A percentile compares a stretch with the other conserved stretches of the same genome.
These are phyloP conservation scores for Leishmania lainsoni DNA, from an alignment of 208 protist genomes.

Conservation along the genomic window DNA sequence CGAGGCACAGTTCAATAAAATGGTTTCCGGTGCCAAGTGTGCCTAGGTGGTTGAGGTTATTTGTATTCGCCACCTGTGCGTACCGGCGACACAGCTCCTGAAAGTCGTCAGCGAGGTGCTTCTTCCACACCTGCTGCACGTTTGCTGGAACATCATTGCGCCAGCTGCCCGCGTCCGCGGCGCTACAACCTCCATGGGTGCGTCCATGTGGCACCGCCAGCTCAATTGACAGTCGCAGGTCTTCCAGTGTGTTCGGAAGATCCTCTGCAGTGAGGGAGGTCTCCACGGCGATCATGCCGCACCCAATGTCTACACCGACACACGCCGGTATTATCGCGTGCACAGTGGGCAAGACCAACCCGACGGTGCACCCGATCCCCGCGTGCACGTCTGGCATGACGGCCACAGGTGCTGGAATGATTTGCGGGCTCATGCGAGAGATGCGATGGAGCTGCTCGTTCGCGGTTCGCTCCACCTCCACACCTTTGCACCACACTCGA, in stretches of 20 bases:
- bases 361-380: conserved; percentile 83
- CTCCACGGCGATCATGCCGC: conserved; percentile 86
- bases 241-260: conserved; percentile 59
- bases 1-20: conserved; percentile 91
- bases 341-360: conserved; percentile 85
- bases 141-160: conserved; percentile 44
- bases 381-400: conserved; percentile 92
- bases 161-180: conserved; percentile 74
- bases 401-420: conserved; percentile 74
- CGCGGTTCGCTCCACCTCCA: conserved; percentile 61
- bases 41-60: conserved; percentile 84
- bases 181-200: conserved; percentile 61
- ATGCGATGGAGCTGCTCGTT: conserved; percentile 61
- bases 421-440: conserved; percentile 41
- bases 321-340: conserved; percentile 82
- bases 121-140: conserved; percentile 58
- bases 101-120: conserved; percentile 64
- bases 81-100: conserved; percentile 59
- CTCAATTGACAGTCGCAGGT: conserved; percentile 79
- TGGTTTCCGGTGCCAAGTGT: conserved; percentile 91
- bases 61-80: conserved; percentile 52
- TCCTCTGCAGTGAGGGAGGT: conserved; percentile 73
- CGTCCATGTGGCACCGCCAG: conserved; percentile 78
- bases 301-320: conserved; percentile 92
- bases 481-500: conserved; percentile 62